Percentiles rank a stretch among this genome's conserved stretches.
Conservation (phyloP, 208 protist species). For the Trypanosomatidae sp. region DNA sequence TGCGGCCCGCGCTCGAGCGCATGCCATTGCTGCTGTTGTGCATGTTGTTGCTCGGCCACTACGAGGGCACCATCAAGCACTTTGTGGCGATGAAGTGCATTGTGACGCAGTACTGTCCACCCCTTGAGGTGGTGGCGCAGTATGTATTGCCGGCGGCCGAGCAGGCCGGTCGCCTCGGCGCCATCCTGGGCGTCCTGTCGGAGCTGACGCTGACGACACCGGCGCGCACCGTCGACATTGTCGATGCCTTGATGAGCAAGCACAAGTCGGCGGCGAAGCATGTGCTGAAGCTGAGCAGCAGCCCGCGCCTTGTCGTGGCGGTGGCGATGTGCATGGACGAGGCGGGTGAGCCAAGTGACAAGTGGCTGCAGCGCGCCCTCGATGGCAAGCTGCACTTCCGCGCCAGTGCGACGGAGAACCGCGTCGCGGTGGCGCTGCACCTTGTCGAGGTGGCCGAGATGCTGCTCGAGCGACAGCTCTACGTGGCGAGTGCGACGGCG, state of each 20-base stretch:
- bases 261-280: slow-evolving; percentile 47
- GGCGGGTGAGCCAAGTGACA: slow-evolving; percentile 51
- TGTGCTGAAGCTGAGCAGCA: slow-evolving; percentile 49
- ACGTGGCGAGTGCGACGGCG: slow-evolving; percentile 64
- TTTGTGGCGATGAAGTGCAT: slow-evolving; percentile 54
- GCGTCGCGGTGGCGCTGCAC: slow-evolving; percentile 75
- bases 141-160: slow-evolving; percentile 59
- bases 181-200: slow-evolving; percentile 61
- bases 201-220: slow-evolving; percentile 55
- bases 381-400: slow-evolving; percentile 76
- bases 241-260: slow-evolving; percentile 52
- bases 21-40: slow-evolving; percentile 65
- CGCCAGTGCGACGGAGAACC: slow-evolving; percentile 69
- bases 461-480: slow-evolving; percentile 64
- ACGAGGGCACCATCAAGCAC: slow-evolving; percentile 67
- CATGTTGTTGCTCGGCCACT: slow-evolving; percentile 47
- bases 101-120: slow-evolving; percentile 30
- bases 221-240: slow-evolving; percentile 41
- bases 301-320: slow-evolving; percentile 68
- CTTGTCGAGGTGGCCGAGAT: slow-evolving; percentile 79
- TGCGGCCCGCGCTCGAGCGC: slow-evolving; percentile 43
- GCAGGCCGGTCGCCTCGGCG: slow-evolving; percentile 36
- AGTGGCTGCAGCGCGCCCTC: slow-evolving; percentile 71
- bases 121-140: slow-evolving; percentile 42
- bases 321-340: slow-evolving; percentile 86